Evolutionary conservation across 768 basidiomycete genomes (phyloP).

Genomic region (Suillus luteus): DNA sequence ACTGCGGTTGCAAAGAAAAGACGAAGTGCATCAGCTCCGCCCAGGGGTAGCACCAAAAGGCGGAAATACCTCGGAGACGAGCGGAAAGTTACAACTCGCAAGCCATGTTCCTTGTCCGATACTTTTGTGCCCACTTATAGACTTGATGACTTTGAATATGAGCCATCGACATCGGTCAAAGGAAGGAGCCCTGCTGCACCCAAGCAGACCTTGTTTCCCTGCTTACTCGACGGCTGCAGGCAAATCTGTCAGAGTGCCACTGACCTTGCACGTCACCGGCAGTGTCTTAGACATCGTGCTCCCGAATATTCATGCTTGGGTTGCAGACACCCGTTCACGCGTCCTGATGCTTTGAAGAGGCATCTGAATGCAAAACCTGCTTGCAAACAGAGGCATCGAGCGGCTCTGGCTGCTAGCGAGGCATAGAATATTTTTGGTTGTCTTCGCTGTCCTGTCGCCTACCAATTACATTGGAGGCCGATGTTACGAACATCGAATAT

Average conservation of each 20-base stretch:
- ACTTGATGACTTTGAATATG: not conserved
- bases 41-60: conserved; percentile 11
- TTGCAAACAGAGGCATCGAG: conserved; percentile 29
- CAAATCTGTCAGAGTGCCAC: conserved; percentile 32
- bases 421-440: not conserved
- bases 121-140: no score
- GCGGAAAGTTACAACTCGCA: not conserved
- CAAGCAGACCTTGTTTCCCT: conserved; percentile 25
- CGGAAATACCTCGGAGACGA: conserved; percentile 10
- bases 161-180: conserved; percentile 2
- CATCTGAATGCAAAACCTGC: conserved; percentile 31
- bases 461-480: not conserved
- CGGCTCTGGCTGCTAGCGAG: conserved; percentile 13
- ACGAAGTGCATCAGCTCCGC: not conserved
- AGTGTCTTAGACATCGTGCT: conserved; percentile 30
- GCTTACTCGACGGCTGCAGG: conserved; percentile 24
- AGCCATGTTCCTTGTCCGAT: not conserved
- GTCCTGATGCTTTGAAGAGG: conserved; percentile 35
- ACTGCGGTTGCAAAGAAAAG: not conserved
- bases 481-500: not conserved
- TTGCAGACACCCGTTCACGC: conserved; percentile 32
- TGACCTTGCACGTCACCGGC: conserved; percentile 31
- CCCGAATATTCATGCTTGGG: conserved; percentile 27
- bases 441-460: not conserved
- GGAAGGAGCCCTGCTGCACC: not conserved